A percentile compares a stretch with the other conserved stretches of the same genome.
phyloP scores from a whole-genome alignment of 805 yeast genomes.

The Candida boleticola region DNA sequence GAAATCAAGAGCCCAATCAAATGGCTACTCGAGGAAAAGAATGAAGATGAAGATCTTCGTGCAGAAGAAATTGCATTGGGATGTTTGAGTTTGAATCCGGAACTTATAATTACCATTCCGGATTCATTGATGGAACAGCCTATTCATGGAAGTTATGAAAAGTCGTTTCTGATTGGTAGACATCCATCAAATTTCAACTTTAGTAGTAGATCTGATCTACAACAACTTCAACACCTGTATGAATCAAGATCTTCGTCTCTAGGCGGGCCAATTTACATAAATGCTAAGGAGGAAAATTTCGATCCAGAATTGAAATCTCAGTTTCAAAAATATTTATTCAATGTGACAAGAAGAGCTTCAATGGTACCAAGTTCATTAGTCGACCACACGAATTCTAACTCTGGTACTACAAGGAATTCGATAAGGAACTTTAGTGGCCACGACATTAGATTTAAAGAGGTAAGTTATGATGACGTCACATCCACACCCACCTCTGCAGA shows the following conservation, averaged over 20 bases:
- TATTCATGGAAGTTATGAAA: background rate
- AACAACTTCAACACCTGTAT: slow-evolving; percentile 11
- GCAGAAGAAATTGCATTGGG: slow-evolving; percentile 22
- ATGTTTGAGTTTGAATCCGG: slow-evolving; percentile 23
- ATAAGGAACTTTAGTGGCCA: background rate
- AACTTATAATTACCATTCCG: slow-evolving; percentile 7
- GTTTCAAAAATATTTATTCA: slow-evolving; percentile 4
- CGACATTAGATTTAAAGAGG: slow-evolving; percentile 3
- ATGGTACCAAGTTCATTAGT: slow-evolving; percentile 3
- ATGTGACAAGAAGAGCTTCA: slow-evolving; percentile 3
- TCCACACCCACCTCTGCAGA: background rate
- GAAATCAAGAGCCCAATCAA: slow-evolving; percentile 18
- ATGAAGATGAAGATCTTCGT: slow-evolving; percentile 12
- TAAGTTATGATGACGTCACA: background rate
- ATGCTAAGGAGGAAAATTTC: slow-evolving; percentile 7
- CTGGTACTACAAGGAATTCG: background rate
- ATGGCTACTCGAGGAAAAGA: slow-evolving; percentile 18
- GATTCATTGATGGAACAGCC: slow-evolving; percentile 5
- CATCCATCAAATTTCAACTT: background rate
- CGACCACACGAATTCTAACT: background rate
- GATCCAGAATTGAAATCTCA: background rate
- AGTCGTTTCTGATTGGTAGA: slow-evolving; percentile 4
- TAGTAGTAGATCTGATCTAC: slow-evolving; percentile 6
- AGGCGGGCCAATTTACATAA: slow-evolving; percentile 20
- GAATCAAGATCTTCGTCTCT: slow-evolving; percentile 19